Evolutionary conservation across 2,329 filamentous ascomycete species (phyloP).

Genomic region (Penicillium sp.): DNA sequence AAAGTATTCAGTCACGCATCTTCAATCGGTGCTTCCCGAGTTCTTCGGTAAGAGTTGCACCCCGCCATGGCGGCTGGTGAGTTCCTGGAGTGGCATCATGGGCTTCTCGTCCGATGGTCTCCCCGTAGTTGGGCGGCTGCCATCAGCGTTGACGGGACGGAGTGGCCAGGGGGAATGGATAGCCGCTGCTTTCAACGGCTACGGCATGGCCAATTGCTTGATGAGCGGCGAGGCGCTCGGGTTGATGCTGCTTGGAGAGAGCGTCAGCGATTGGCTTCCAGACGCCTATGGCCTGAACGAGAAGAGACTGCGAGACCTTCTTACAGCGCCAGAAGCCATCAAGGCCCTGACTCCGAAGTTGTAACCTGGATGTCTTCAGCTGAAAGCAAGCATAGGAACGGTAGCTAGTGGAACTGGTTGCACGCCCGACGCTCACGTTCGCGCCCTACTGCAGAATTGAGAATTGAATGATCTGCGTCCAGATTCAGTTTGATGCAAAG

Average conservation of each 20-base stretch:
- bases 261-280: constrained; percentile 27
- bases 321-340: constrained; percentile 14
- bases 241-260: constrained; percentile 29
- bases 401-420: too few relatives aligned
- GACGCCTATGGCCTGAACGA: constrained; percentile 24
- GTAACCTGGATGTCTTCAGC: not conserved
- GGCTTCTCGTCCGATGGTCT: constrained; percentile 51
- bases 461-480: too few relatives aligned
- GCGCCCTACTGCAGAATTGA: too few relatives aligned
- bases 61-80: constrained; percentile 22
- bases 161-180: constrained; percentile 47
- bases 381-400: not conserved
- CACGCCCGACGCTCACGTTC: too few relatives aligned
- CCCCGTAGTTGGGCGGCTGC: constrained; percentile 53
- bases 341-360: constrained; percentile 16
- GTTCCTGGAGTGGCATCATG: constrained; percentile 46
- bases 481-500: too few relatives aligned
- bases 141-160: constrained; percentile 38
- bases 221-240: constrained; percentile 29
- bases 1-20: constrained; percentile 17
- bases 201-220: constrained; percentile 61
- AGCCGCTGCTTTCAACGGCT: constrained; percentile 62
- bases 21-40: constrained; percentile 17
- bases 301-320: constrained; percentile 14
- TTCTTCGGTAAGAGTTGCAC: constrained; percentile 18